Evolutionary conservation across 1,284 basidiomycete species (phyloP).

Genomic region (Mixia osmundae): DNA sequence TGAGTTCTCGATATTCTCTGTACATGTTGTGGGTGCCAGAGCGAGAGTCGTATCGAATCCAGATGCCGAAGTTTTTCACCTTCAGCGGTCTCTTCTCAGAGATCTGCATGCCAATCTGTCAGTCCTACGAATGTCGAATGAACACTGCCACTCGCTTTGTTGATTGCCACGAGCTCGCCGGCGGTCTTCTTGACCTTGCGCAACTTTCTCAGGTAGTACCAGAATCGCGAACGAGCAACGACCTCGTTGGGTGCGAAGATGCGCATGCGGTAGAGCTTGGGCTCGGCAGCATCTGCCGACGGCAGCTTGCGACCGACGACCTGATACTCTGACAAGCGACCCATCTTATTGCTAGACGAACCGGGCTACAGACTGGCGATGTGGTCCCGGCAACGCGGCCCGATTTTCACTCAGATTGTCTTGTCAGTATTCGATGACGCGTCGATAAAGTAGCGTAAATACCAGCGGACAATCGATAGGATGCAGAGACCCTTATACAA

Average conservation of each 20-base stretch:
- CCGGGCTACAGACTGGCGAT: too few species aligned
- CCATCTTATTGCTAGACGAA: too few species aligned
- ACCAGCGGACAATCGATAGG: too few species aligned
- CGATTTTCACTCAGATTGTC: too few species aligned
- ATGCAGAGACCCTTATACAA: too few species aligned
- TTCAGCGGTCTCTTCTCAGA: constrained; percentile 90
- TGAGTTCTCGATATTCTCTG: constrained; percentile 89
- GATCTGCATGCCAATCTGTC: constrained; percentile 35
- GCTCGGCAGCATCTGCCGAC: constrained; percentile 72
- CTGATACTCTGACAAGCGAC: constrained; percentile 48
- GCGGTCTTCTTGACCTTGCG: constrained; percentile 99
- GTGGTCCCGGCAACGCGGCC: too few species aligned
- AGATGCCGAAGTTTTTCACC: constrained; percentile 99
- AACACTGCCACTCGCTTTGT: constrained; percentile 46
- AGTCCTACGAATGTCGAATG: not conserved
- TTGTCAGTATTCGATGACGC: too few species aligned
- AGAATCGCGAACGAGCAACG: constrained; percentile 97
- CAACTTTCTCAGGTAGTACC: constrained; percentile 96
- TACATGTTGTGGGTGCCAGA: constrained; percentile 84
- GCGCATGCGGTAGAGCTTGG: constrained; percentile 98
- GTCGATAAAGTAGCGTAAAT: too few species aligned
- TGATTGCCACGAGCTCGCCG: constrained; percentile 96
- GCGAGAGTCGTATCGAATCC: constrained; percentile 96
- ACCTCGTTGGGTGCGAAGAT: constrained; percentile 97
- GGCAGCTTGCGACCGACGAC: constrained; percentile 95